These are phyloP conservation scores for Erigeron philadelphicus DNA, from an alignment of 140 eudicot genomes.

Conservation along the genomic window DNA sequence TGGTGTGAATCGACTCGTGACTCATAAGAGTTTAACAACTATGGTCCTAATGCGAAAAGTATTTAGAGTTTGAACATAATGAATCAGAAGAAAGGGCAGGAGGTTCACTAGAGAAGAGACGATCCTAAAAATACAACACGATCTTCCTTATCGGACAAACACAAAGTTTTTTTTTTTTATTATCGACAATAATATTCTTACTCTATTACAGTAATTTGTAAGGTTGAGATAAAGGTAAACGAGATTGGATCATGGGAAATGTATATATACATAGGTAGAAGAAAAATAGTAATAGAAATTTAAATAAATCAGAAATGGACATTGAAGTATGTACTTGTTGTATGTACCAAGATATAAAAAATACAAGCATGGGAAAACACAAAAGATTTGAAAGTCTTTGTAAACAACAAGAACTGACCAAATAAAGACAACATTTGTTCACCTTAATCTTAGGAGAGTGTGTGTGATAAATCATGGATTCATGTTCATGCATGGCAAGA, in stretches of 20 bases:
- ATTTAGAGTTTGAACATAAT: no score
- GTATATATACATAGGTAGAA: neutral
- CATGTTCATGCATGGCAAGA: conserved; percentile 44
- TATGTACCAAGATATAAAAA: conserved; percentile 29
- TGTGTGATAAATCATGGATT: conserved; percentile 31
- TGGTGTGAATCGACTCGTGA: no score
- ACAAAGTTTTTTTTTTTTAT: no score
- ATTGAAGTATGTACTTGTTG: conserved; percentile 33
- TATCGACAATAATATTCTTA: neutral
- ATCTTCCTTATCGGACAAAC: no score
- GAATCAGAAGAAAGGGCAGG: no score
- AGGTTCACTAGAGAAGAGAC: no score
- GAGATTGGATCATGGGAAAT: conserved; percentile 21
- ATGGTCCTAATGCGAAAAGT: no score
- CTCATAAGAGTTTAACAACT: no score
- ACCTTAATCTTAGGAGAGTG: conserved; percentile 34
- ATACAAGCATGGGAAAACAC: conserved; percentile 32
- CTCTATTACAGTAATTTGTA: neutral
- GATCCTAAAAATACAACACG: no score
- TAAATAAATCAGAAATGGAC: conserved; percentile 13
- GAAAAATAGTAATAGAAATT: neutral
- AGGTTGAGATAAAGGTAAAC: conserved; percentile 9
- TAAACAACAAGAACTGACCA: conserved; percentile 42
- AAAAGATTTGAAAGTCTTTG: conserved; percentile 37
- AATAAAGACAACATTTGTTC: conserved; percentile 36